These are phyloP conservation scores for Helicocarpus griseus DNA, from an alignment of 2,329 filamentous ascomycete genomes.

Conservation along the genomic window DNA sequence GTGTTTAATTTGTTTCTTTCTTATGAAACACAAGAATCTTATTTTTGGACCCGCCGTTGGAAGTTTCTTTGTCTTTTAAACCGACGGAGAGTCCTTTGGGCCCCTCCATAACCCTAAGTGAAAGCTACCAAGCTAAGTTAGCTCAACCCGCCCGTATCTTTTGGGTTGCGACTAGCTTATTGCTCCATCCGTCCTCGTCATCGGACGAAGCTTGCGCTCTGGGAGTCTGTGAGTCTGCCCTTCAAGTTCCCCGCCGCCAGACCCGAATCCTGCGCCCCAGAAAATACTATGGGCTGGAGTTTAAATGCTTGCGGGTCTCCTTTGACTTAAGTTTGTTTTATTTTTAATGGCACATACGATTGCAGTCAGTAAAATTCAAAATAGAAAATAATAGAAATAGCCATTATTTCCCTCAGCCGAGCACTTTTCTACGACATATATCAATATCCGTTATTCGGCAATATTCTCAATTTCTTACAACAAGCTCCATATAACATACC, in stretches of 20 bases:
- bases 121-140: not conserved
- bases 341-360: too few species aligned
- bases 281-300: too few species aligned
- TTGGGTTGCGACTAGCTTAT: too few species aligned
- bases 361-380: not conserved
- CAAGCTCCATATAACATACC: not conserved
- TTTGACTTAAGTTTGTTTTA: not conserved
- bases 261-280: too few species aligned
- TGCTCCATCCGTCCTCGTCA: too few species aligned
- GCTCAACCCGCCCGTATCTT: too few species aligned
- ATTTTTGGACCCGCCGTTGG: not conserved
- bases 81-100: not conserved
- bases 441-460: not conserved
- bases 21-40: not conserved
- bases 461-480: not conserved
- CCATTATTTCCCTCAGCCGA: not conserved
- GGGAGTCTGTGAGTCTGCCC: too few species aligned
- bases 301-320: conserved; percentile 1
- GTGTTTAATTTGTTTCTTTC: not conserved
- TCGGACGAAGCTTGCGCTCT: too few species aligned
- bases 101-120: not conserved
- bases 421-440: not conserved
- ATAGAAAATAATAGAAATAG: not conserved
- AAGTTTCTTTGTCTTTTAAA: not conserved
- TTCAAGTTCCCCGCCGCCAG: not conserved